Evolutionary conservation across 2,329 filamentous ascomycete genomes (phyloP), one percentile per base, ranked within the genome.

Genomic region (Fusarium chuoi): DNA sequence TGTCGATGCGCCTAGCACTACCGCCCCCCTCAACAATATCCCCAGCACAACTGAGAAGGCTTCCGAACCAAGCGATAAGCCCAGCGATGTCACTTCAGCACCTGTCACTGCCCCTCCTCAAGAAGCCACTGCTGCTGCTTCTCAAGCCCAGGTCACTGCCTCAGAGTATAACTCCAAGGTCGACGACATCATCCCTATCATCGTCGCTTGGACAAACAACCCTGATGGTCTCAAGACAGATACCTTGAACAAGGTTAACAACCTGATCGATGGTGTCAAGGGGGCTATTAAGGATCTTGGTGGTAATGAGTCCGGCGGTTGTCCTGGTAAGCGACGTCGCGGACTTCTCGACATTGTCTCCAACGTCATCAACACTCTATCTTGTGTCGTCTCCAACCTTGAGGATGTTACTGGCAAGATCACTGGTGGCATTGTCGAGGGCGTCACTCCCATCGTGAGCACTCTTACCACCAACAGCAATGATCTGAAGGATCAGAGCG

Each of bases 181-280:
- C 2, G 42, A 49, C 8, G 22, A 55, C 13, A 59, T 70, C 36
- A 70, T 70, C 6, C 67, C 67, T 0, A 67, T 70, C 17, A 70
- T 70, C 7, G 36, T 54, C 15, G 36, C 44, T 11, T 70, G 64
- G 64, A 58, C 52, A 1, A 59, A 70, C 6, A 56, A 64, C 22
- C 64, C 67, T 33, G 58, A 44, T 9, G 60, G 60, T 1, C 64
- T 70, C 41, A 59, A 67, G 41, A 63, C 44, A 1, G 64, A 68
- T 11, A 68, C 64, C 1, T n/a, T 70, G 52, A 61, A 68, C 46
- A 48, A 68, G 41, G 62, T 69, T 9, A 69, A 67, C 22, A 69
- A 58, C 45, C 11, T 70, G n/a, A 56, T 70, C 20, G 58, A 70
- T 8, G 52, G 52, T 14, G 41, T 70, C 46, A 70, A 63, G 58